These are phyloP conservation scores for Fomitiporia mediterranea DNA, from an alignment of 1,284 basidiomycete genomes.

Conservation along the genomic window DNA sequence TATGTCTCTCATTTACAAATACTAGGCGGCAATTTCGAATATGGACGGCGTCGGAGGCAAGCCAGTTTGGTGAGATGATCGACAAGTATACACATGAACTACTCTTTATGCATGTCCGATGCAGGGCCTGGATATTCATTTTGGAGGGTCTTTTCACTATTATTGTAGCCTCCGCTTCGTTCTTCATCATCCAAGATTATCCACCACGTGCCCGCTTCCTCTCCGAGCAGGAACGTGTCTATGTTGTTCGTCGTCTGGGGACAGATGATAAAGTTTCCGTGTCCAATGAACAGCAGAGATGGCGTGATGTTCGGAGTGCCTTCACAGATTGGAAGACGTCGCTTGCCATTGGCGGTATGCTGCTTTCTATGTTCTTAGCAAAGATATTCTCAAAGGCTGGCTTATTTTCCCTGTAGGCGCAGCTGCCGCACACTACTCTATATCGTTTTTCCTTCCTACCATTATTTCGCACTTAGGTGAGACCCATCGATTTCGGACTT, in stretches of 20 bases:
- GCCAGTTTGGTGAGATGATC: constrained; percentile 35
- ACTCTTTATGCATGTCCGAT: not conserved
- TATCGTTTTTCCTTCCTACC: constrained; percentile 66
- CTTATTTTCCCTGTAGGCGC: constrained; percentile 39
- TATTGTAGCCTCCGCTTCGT: constrained; percentile 57
- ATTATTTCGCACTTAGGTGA: constrained; percentile 58
- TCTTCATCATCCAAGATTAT: constrained; percentile 77
- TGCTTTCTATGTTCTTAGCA: too few relatives aligned
- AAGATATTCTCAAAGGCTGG: too few relatives aligned
- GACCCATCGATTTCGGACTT: constrained; percentile 7
- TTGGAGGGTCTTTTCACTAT: constrained; percentile 63
- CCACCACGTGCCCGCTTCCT: constrained; percentile 76
- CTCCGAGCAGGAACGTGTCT: constrained; percentile 60
- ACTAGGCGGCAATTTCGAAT: constrained; percentile 59
- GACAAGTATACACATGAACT: not conserved
- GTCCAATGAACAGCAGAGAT: constrained; percentile 56
- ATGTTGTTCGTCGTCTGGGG: constrained; percentile 64
- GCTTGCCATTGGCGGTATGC: constrained; percentile 50
- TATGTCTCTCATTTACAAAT: not conserved
- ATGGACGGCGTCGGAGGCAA: constrained; percentile 65
- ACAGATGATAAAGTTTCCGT: constrained; percentile 67
- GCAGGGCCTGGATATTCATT: constrained; percentile 71
- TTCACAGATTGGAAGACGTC: constrained; percentile 72
- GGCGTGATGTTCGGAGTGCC: constrained; percentile 58
- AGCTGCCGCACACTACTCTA: constrained; percentile 67